Evolutionary conservation across 176 grass and related monocot genomes (phyloP).

Genomic region (Carex myosuroides): DNA sequence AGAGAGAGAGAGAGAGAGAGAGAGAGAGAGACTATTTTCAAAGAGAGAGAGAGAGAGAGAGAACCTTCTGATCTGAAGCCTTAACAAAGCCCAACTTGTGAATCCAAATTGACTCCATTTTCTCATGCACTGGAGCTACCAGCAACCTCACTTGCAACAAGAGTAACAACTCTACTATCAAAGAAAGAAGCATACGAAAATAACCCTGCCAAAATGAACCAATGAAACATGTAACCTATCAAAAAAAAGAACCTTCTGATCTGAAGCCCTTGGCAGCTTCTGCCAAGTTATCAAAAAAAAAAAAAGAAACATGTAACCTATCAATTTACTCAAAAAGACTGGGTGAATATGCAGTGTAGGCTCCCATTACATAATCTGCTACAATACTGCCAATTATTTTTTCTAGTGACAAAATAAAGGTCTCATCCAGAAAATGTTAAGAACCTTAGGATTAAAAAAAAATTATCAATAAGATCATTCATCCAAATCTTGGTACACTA

Average conservation of each 20-base stretch:
- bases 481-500: background rate
- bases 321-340: background rate
- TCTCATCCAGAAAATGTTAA: background rate
- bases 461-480: background rate
- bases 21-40: background rate
- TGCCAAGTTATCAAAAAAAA: no score
- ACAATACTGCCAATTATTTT: background rate
- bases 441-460: background rate
- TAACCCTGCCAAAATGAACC: slow-evolving; percentile 42
- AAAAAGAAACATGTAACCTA: background rate
- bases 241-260: no score
- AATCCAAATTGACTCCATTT: slow-evolving; percentile 57
- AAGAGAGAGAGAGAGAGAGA: background rate
- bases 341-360: background rate
- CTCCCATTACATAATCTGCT: background rate
- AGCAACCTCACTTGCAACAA: slow-evolving; percentile 35
- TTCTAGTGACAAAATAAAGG: background rate
- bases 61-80: slow-evolving; percentile 45
- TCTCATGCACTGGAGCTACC: slow-evolving; percentile 40
- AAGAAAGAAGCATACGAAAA: slow-evolving; percentile 41
- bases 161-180: slow-evolving; percentile 42
- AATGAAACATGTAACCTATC: background rate
- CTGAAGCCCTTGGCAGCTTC: no score
- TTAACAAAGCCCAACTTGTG: slow-evolving; percentile 57
- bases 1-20: background rate